A percentile compares a stretch with the other conserved stretches of the same genome.
Evolutionary conservation across 2,329 filamentous ascomycete genomes (phyloP).

Genomic region (Amphichorda felina): DNA sequence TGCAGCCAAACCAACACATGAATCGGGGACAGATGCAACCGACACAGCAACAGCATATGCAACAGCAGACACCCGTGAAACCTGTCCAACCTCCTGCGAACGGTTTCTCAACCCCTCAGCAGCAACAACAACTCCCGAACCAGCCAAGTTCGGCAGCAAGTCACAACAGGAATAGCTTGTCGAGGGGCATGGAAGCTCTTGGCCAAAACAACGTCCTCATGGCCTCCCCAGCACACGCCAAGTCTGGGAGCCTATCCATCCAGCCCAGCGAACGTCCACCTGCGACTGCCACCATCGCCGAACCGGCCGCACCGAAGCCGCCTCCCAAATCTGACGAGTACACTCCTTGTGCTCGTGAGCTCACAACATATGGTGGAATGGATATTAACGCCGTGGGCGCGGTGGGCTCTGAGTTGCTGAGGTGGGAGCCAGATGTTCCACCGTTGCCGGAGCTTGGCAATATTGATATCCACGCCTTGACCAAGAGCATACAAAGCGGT

Average conservation of each 20-base stretch:
- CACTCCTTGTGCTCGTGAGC: slow-evolving; percentile 38
- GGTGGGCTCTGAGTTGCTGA: slow-evolving; percentile 54
- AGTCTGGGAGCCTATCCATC: slow-evolving; percentile 28
- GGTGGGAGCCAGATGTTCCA: slow-evolving; percentile 64
- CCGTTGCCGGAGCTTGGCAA: slow-evolving; percentile 66
- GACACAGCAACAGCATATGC: slow-evolving; percentile 32
- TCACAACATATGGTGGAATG: slow-evolving; percentile 59
- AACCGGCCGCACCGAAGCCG: slow-evolving; percentile 23
- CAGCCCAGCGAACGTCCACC: slow-evolving; percentile 20
- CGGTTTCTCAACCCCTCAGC: slow-evolving; percentile 22
- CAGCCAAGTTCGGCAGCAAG: slow-evolving; percentile 12
- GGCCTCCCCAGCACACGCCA: slow-evolving; percentile 24
- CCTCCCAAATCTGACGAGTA: slow-evolving; percentile 39
- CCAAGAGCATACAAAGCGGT: slow-evolving; percentile 79
- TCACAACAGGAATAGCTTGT: slow-evolving; percentile 38
- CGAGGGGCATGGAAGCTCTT: slow-evolving; percentile 35
- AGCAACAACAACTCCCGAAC: slow-evolving; percentile 7
- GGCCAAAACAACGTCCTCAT: slow-evolving; percentile 5
- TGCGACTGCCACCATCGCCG: slow-evolving; percentile 8
- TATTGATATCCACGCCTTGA: slow-evolving; percentile 83
- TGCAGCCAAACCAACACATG: slow-evolving; percentile 19
- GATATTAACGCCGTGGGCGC: slow-evolving; percentile 48
- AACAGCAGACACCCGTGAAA: slow-evolving; percentile 26
- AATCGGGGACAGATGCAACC: slow-evolving; percentile 10
- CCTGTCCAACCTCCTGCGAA: slow-evolving; percentile 23